Percentiles rank a stretch among this genome's conserved stretches.
phyloP scores from a whole-genome alignment of 257 asterid genomes.

The Nicotiana noctiflora region DNA sequence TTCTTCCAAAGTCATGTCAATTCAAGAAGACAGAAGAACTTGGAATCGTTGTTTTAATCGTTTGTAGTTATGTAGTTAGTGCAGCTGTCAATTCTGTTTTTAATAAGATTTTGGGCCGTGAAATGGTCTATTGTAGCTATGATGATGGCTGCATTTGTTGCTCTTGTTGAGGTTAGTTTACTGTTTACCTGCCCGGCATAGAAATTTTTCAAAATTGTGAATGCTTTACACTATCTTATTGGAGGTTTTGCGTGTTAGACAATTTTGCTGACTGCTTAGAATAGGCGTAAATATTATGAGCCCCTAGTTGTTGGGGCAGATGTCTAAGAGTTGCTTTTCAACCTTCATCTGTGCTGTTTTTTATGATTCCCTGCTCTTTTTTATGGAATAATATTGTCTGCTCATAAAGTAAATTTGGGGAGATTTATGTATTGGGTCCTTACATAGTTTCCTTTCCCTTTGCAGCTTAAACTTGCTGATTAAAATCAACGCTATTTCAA shows the following conservation, averaged over 20 bases:
- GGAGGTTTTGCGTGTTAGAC: not conserved
- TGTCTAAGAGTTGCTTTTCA: not conserved
- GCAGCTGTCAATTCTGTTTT: no score
- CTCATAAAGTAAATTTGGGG: no score
- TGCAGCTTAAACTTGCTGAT: no score
- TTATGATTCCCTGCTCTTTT: not conserved
- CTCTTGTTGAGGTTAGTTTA: conserved; percentile 68
- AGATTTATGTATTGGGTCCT: no score
- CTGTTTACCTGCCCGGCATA: not conserved
- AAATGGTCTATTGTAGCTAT: no score
- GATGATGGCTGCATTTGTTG: conserved; percentile 94
- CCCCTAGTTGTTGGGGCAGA: not conserved
- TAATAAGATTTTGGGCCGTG: no score
- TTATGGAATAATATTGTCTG: no score
- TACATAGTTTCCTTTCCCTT: no score
- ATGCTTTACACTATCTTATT: not conserved
- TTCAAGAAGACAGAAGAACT: not conserved
- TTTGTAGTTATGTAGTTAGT: no score
- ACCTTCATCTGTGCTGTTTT: not conserved
- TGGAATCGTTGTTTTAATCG: no score
- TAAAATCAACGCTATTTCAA: no score
- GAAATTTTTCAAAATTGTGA: not conserved
- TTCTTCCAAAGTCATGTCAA: not conserved
- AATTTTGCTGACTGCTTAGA: not conserved
- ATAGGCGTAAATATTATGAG: not conserved